Conservation (phyloP, 345 rosid species). For the Moricandia moricandioides region DNA sequence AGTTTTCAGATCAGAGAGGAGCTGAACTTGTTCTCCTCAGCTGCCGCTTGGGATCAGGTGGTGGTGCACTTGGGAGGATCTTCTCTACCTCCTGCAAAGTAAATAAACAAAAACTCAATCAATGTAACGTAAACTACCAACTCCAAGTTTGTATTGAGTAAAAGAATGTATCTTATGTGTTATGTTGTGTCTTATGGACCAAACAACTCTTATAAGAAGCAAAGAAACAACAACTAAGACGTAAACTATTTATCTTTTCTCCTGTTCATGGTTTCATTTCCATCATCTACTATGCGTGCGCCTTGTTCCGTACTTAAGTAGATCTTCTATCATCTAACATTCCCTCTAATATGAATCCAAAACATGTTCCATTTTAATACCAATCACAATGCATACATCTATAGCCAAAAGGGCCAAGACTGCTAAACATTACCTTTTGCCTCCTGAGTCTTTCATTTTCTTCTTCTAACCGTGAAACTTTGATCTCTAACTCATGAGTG, state of each 20-base stretch:
- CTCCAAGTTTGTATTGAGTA: neutral
- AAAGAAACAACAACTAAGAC: slow-evolving; percentile 3
- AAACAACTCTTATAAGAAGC: slow-evolving; percentile 6
- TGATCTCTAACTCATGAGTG: slow-evolving; percentile 90
- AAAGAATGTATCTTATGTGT: neutral
- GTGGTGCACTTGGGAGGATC: slow-evolving; percentile 52
- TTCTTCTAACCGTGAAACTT: slow-evolving; percentile 87
- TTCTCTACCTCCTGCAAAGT: slow-evolving; percentile 61
- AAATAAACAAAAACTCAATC: neutral
- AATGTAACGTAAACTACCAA: slow-evolving; percentile 10
- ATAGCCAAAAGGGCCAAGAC: neutral
- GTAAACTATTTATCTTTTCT: neutral
- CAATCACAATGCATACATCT: slow-evolving; percentile 5
- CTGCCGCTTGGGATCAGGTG: slow-evolving; percentile 62
- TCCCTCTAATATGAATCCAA: neutral
- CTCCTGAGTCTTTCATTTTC: slow-evolving; percentile 91
- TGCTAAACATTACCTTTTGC: slow-evolving; percentile 52
- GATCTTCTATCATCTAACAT: neutral
- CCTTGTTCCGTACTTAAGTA: neutral
- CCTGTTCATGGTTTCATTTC: slow-evolving; percentile 3
- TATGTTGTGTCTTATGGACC: slow-evolving; percentile 1
- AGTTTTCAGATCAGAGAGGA: slow-evolving; percentile 35
- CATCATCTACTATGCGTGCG: slow-evolving; percentile 1
- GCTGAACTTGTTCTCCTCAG: slow-evolving; percentile 70
- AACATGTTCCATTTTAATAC: neutral